Percentiles rank a stretch among this genome's conserved stretches.
These are phyloP conservation scores for Podospora didyma DNA, from an alignment of 495 filamentous ascomycete species.

Conservation along the genomic window DNA sequence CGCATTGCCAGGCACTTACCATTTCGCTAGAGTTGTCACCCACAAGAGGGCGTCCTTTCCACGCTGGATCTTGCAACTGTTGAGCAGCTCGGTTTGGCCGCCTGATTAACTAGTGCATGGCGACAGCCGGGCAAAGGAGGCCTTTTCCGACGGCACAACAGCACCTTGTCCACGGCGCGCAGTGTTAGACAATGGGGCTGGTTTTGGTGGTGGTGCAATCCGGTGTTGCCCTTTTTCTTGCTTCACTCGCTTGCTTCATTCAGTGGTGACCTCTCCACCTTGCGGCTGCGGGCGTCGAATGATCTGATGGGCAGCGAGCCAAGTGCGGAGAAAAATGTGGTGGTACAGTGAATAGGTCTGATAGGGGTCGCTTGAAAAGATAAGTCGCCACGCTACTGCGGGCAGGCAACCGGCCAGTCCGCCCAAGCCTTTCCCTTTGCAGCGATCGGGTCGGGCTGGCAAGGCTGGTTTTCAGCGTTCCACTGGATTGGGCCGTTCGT, in stretches of 20 bases:
- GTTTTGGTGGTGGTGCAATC: too few relatives aligned
- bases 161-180: not conserved
- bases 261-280: too few relatives aligned
- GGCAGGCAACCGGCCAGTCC: too few relatives aligned
- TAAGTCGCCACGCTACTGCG: too few relatives aligned
- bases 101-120: conserved; percentile 29
- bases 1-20: too few relatives aligned
- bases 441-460: too few relatives aligned
- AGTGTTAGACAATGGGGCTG: not conserved
- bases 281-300: not conserved
- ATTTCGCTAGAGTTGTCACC: conserved; percentile 10
- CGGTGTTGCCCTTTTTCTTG: too few relatives aligned
- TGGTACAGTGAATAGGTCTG: not conserved
- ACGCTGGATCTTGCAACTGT: conserved; percentile 14
- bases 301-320: not conserved
- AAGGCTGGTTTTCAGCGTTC: too few relatives aligned
- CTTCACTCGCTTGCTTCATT: too few relatives aligned
- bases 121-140: conserved; percentile 6
- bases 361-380: too few relatives aligned
- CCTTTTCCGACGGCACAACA: not conserved
- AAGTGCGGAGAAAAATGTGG: not conserved
- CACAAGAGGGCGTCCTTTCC: not conserved
- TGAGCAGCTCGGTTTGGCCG: conserved; percentile 24
- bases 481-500: too few relatives aligned
- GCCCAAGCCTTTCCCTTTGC: too few relatives aligned